Evolutionary conservation across 164 flowering plant species (phyloP).

Genomic region (Piper betle): DNA sequence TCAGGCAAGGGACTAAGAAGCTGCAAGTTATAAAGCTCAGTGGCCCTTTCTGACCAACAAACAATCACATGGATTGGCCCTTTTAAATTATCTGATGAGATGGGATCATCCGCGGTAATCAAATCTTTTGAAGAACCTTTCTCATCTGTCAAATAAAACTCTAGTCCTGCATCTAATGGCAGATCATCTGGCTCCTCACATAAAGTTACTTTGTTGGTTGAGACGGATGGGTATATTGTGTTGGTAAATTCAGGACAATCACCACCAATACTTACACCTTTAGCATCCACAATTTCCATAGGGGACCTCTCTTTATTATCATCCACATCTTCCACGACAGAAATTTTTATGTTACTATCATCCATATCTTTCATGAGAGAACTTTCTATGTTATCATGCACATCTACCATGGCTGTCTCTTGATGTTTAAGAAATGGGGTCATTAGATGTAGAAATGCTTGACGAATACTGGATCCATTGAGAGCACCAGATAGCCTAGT

Average conservation of each 20-base stretch:
- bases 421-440: slow-evolving; percentile 27
- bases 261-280: slow-evolving; percentile 14
- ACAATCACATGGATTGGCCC: slow-evolving; percentile 44
- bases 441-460: slow-evolving; percentile 41
- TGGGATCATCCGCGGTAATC: slow-evolving; percentile 36
- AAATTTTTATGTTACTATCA: too few species aligned
- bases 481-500: slow-evolving; percentile 23
- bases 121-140: slow-evolving; percentile 34
- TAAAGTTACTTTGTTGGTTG: slow-evolving; percentile 9
- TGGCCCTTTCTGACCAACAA: slow-evolving; percentile 46
- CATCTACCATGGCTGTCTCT: slow-evolving; percentile 16
- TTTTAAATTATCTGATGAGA: slow-evolving; percentile 15
- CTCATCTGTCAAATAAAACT: slow-evolving; percentile 53
- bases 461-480: slow-evolving; percentile 46
- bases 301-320: neutral
- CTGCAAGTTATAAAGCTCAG: slow-evolving; percentile 33
- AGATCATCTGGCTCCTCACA: slow-evolving; percentile 14
- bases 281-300: slow-evolving; percentile 14
- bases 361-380: neutral
- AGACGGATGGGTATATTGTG: slow-evolving; percentile 6
- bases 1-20: slow-evolving; percentile 54
- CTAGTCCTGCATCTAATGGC: slow-evolving; percentile 25
- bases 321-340: too few species aligned
- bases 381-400: slow-evolving; percentile 15
- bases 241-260: slow-evolving; percentile 20